Evolutionary conservation across 2,329 filamentous ascomycete genomes (phyloP), one percentile per base, ranked within the genome.

Genomic region (Drechslera avenae): DNA sequence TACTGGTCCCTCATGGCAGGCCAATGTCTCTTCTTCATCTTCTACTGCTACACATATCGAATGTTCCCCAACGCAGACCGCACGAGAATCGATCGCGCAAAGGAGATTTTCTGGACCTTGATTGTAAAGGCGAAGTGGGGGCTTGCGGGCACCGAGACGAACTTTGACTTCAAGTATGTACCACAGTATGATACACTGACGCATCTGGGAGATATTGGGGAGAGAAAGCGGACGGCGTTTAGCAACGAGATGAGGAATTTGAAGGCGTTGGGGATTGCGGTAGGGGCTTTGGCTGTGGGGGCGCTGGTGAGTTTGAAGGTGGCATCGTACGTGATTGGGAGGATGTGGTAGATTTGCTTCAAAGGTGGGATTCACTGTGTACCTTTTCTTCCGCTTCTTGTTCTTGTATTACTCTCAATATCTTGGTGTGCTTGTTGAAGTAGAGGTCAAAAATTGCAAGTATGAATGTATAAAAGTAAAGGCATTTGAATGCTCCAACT

Each of bases 121-220:
- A 80, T 88, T 13, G 81, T 86, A n/a, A 79, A 86, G 49, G 82
- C 83, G 48, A 84, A 85, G 46, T 83, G 78, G 47, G 88, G 86
- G 0, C 76, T 92, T 6, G 84, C 73, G 9, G 78, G 86, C 0
- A 76, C 81, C 39, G 80, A 86, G 62, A 83, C 82, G 1, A 77
- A 75, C 7, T 91, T 91, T 64, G 83, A 87, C 16, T 88, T 91
- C 73, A 87, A 90, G 66, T 88, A 88, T 64, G 76, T 88, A 8
- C 87, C 87, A 0, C 75, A 81, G 57, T 79, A 80, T 41, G 67
- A 74, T 41, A 81, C 79, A 7, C 71, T 78, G 10, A 83, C 80
- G 3, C 74, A 78, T 39, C 70, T 80, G 70, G 77, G 76, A 1
- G 71, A 77, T 52, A 68, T 71, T 39, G 66, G 72, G 34, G 73